phyloP scores from a whole-genome alignment of 2,329 filamentous ascomycete species.

The Ampelomyces quisqualis region DNA sequence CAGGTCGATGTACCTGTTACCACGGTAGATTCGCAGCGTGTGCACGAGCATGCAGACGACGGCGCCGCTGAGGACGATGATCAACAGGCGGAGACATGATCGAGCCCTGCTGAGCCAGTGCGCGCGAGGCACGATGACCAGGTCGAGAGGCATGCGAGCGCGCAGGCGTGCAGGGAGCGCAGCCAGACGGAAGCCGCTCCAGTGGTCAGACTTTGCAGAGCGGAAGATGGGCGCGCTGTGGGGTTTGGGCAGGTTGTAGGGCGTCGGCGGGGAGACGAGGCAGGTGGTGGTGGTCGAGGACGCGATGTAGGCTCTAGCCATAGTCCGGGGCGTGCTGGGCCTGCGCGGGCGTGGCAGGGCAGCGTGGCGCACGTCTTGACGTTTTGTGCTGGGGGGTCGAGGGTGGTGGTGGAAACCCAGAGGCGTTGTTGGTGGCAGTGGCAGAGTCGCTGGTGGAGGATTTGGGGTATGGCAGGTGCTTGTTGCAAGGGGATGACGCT shows the following conservation, averaged over 20 bases:
- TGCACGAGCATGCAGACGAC: constrained; percentile 40
- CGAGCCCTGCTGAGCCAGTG: constrained; percentile 41
- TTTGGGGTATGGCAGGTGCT: constrained; percentile 1
- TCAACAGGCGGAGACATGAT: constrained; percentile 40
- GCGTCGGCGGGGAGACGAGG: constrained; percentile 17
- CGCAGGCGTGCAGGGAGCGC: constrained; percentile 21
- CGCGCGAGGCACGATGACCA: constrained; percentile 28
- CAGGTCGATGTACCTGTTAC: constrained; percentile 40
- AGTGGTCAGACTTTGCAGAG: constrained; percentile 18
- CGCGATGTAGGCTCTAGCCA: constrained; percentile 25
- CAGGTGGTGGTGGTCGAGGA: constrained; percentile 9
- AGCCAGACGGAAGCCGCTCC: constrained; percentile 16
- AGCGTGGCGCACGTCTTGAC: constrained; percentile 3
- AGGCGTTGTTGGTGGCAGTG: constrained; percentile 1
- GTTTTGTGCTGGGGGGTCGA: background rate
- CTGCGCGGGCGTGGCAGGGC: constrained; percentile 9
- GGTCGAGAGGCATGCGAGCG: constrained; percentile 34
- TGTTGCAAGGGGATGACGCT: too few relatives aligned
- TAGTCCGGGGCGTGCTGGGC: constrained; percentile 10
- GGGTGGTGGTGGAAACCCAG: background rate
- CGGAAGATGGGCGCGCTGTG: constrained; percentile 18
- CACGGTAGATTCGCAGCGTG: constrained; percentile 40
- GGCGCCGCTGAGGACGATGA: constrained; percentile 41
- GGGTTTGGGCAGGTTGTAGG: constrained; percentile 20
- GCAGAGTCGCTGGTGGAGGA: background rate